A percentile compares a stretch with the other conserved stretches of the same genome.
These are phyloP conservation scores for Smittium culicis DNA, from an alignment of 371 early-diverging fungal genomes.

Conservation along the genomic window DNA sequence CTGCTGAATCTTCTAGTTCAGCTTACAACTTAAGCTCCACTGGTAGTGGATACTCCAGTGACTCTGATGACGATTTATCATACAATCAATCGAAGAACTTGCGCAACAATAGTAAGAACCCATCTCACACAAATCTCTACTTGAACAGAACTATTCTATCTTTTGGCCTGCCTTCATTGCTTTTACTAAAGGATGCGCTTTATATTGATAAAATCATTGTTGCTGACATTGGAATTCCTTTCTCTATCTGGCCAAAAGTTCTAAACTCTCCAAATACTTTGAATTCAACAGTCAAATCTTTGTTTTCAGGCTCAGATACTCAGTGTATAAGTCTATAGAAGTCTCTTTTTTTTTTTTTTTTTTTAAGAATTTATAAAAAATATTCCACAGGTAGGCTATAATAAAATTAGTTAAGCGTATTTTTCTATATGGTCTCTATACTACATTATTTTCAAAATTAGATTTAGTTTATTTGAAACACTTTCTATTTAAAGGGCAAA, in stretches of 20 bases:
- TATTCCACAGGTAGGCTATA: background rate
- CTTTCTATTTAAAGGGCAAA: background rate
- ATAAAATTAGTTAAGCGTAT: background rate
- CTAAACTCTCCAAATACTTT: background rate
- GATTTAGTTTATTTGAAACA: background rate
- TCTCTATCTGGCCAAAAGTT: background rate
- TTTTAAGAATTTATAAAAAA: background rate
- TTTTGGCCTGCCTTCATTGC: slow-evolving; percentile 1
- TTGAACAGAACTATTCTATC: background rate
- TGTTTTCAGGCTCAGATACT: background rate
- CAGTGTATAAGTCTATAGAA: background rate
- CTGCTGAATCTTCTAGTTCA: background rate
- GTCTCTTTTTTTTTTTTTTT: background rate
- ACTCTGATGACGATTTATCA: background rate
- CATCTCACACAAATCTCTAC: too few relatives aligned
- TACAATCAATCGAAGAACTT: too few relatives aligned
- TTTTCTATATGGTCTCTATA: background rate
- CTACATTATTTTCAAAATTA: background rate
- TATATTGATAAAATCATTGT: background rate
- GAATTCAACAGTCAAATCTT: background rate
- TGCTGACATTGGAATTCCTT: slow-evolving; percentile 7
- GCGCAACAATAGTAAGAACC: too few relatives aligned
- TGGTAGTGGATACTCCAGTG: slow-evolving; percentile 3
- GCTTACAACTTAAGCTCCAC: background rate
- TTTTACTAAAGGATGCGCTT: background rate